Evolutionary conservation across 2,329 filamentous ascomycete species (phyloP).

Genomic region (Gaeumannomyces tritici): DNA sequence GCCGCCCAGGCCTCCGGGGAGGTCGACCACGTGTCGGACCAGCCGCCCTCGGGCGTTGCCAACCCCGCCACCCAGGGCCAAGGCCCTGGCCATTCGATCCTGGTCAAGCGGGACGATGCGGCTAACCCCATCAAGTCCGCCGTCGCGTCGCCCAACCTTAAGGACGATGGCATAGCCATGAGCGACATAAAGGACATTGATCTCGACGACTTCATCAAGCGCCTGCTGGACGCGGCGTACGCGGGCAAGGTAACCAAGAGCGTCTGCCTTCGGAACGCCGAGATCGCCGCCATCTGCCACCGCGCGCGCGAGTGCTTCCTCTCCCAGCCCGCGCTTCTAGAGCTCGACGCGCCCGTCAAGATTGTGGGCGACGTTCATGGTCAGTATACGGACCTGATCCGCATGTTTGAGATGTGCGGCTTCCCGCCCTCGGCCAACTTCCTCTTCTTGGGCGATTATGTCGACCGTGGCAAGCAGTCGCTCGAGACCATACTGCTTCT

Average conservation of each 20-base stretch:
- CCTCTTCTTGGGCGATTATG: conserved; percentile 90
- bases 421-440: conserved; percentile 90
- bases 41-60: conserved; percentile 61
- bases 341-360: conserved; percentile 91
- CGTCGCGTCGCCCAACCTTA: conserved; percentile 25
- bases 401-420: conserved; percentile 98
- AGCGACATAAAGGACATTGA: conserved; percentile 87
- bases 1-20: conserved; percentile 80
- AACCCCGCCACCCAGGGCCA: conserved; percentile 37
- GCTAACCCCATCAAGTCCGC: conserved; percentile 52
- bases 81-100: conserved; percentile 78
- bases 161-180: conserved; percentile 62
- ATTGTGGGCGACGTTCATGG: conserved; percentile 96
- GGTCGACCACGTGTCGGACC: conserved; percentile 89
- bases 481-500: conserved; percentile 89
- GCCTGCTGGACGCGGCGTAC: conserved; percentile 88
- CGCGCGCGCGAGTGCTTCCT: conserved; percentile 83
- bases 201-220: conserved; percentile 93
- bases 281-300: conserved; percentile 88
- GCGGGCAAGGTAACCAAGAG: conserved; percentile 96
- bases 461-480: conserved; percentile 92
- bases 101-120: conserved; percentile 69
- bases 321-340: conserved; percentile 82
- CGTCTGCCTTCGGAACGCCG: conserved; percentile 93
- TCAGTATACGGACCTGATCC: conserved; percentile 90